Percentiles rank a stretch among this genome's conserved stretches.
Conservation (phyloP, 345 rosid genomes). For the Dipteronia dyeriana region DNA sequence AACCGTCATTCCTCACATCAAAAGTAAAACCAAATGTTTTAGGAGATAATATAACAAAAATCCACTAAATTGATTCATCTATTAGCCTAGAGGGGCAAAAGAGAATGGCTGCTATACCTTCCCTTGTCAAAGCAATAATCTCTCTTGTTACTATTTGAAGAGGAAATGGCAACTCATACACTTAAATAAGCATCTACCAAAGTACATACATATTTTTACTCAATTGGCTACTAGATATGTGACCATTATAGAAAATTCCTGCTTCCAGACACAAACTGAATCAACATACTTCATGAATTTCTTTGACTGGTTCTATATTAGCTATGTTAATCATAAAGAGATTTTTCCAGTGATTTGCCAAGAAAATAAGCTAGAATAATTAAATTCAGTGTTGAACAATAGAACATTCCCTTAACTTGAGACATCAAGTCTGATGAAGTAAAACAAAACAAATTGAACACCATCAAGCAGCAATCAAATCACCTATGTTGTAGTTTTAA, state of each 20-base stretch:
- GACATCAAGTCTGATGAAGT: background rate
- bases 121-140: background rate
- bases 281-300: background rate
- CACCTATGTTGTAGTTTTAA: background rate
- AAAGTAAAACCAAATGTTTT: background rate
- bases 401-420: background rate
- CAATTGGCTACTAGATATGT: background rate
- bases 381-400: background rate
- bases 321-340: background rate
- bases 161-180: background rate
- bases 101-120: background rate
- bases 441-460: background rate
- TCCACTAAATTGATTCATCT: background rate
- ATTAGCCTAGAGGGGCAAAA: background rate
- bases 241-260: background rate
- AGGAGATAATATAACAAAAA: background rate
- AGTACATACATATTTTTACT: background rate
- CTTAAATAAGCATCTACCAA: background rate
- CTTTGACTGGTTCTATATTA: too few species aligned
- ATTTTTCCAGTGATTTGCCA: background rate
- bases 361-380: background rate
- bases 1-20: background rate
- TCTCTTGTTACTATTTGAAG: background rate
- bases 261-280: background rate
- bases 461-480: background rate